These are phyloP conservation scores for Aphanomyces stellatus DNA, from an alignment of 352 stramenopile species.

Conservation along the genomic window DNA sequence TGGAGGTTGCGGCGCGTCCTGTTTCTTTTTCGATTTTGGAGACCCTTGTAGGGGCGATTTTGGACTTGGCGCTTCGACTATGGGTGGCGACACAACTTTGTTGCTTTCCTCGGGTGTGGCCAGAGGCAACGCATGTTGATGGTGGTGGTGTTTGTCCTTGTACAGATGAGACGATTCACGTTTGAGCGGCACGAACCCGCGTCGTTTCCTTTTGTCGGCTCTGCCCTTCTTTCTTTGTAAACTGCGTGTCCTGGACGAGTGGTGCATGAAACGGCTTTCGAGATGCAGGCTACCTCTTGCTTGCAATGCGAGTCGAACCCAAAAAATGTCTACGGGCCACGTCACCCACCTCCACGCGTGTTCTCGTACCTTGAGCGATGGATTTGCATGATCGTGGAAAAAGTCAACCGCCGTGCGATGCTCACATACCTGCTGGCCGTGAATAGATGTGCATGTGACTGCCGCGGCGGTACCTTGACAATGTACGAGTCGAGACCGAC, in stretches of 20 bases:
- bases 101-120: too few relatives aligned
- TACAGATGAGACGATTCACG: too few relatives aligned
- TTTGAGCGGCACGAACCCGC: too few relatives aligned
- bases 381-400: conserved; percentile 42
- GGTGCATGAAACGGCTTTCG: too few relatives aligned
- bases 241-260: not conserved
- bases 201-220: not conserved
- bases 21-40: not conserved
- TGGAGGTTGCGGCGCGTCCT: not conserved
- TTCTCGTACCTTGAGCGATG: conserved; percentile 45
- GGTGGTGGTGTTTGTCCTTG: too few relatives aligned
- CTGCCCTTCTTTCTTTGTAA: not conserved
- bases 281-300: conserved; percentile 48
- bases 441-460: not conserved
- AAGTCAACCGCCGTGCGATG: conserved; percentile 40
- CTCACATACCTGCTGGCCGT: conserved; percentile 28
- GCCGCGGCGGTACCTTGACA: not conserved
- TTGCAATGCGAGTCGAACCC: conserved; percentile 55
- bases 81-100: too few relatives aligned
- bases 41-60: not conserved
- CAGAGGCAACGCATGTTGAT: too few relatives aligned
- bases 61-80: too few relatives aligned
- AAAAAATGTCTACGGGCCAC: conserved; percentile 35
- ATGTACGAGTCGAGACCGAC: conserved; percentile 48
- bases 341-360: too few relatives aligned